Base-by-base conservation (phyloP, 2,329 filamentous ascomycete genomes). In the Aureobasidium lini region DNA sequence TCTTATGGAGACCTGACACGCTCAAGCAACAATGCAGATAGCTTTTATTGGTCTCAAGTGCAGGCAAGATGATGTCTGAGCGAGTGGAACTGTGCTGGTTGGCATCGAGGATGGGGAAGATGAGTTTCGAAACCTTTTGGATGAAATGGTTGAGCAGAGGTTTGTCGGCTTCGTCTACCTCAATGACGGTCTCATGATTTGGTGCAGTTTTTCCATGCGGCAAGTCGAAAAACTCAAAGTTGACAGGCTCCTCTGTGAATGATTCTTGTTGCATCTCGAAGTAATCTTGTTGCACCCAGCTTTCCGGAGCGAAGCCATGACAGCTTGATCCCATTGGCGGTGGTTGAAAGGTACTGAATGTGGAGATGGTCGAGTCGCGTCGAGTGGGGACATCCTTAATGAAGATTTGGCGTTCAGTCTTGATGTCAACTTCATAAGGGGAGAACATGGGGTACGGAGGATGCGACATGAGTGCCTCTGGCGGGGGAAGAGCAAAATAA, bases 11-110 rank as follows among this genome's bases (percentile, higher is more conserved):
- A 2, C 92, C 93, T 8, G 94, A 86, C 62, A 95, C 90, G 78
- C 90, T 95, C 63, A 99, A 79, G 75, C 93, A 97, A 78, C 92
- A 96, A 79, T 97, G 92, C 34, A 96, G 81, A 73, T 96, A 99
- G 65, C 86, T 88, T 73, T 89, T 92, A 82, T 97, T 99, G 66
- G 83, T 88, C 71, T 95, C 89, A 36, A 99, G 81, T 7, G 93
- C 89, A 4, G 89, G 90, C 15, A 97, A 82, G 65, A 97, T 87
- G 62, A 95, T 83, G 67, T 94, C 88, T 2, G 89, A 86, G 62
- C 87, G 84, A 39, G 90, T 85, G 1, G 87, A 89, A 40, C 90
- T 90, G 67, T 89, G 89, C 71, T 95, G 90, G 72, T 94, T 95
- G 42, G 86, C 86, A 75, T 97, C 92, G 36, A 96, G 82, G 57